These are phyloP conservation scores for Annona squamosa DNA, from an alignment of 164 flowering plant species.

Conservation along the genomic window DNA sequence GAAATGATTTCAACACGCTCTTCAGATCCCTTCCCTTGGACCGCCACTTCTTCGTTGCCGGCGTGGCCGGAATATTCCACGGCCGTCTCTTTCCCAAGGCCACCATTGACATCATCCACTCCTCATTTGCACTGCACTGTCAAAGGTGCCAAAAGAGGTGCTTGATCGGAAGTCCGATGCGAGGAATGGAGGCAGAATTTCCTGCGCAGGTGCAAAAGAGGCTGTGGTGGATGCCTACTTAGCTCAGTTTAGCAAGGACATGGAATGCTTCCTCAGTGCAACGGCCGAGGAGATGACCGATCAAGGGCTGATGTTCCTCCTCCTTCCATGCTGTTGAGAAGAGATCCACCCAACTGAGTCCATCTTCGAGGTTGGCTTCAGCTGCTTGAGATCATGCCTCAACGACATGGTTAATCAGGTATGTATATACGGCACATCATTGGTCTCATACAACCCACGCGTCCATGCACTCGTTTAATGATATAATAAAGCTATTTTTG, in stretches of 20 bases:
- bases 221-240: slow-evolving; percentile 24
- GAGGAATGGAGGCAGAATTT: slow-evolving; percentile 28
- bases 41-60: slow-evolving; percentile 12
- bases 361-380: neutral
- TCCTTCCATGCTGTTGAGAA: neutral
- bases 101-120: slow-evolving; percentile 18
- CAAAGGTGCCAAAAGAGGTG: slow-evolving; percentile 17
- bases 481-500: neutral
- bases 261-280: slow-evolving; percentile 14
- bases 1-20: slow-evolving; percentile 24
- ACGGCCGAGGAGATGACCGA: slow-evolving; percentile 24
- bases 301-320: slow-evolving; percentile 25
- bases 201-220: slow-evolving; percentile 3
- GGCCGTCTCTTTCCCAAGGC: slow-evolving; percentile 17
- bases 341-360: neutral
- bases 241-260: slow-evolving; percentile 16
- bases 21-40: slow-evolving; percentile 16
- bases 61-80: slow-evolving; percentile 22
- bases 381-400: slow-evolving; percentile 12
- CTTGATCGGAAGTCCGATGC: slow-evolving; percentile 15
- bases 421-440: neutral
- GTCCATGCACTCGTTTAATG: neutral
- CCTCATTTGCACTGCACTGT: slow-evolving; percentile 20
- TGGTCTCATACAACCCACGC: neutral
- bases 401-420: slow-evolving; percentile 16